Percentiles rank a stretch among this genome's conserved stretches.
Evolutionary conservation across 192 early-diverging fungal genomes (phyloP).

Genomic region (Obelidium mucronatum): DNA sequence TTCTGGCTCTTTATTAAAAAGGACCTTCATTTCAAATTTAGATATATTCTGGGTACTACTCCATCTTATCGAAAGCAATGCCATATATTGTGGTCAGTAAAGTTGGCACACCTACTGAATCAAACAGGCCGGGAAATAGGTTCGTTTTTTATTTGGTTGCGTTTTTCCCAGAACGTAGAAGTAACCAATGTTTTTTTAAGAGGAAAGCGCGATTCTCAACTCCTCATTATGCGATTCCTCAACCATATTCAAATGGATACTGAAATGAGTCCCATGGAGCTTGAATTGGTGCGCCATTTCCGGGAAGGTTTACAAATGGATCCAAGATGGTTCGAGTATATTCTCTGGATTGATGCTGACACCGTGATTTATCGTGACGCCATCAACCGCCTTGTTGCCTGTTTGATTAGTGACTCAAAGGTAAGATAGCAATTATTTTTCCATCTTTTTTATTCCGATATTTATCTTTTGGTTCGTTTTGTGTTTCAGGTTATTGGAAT

Average conservation of each 20-base stretch:
- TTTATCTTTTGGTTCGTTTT: neutral
- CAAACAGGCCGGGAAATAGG: conserved; percentile 59
- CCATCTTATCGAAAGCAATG: conserved; percentile 73
- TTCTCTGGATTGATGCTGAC: conserved; percentile 49
- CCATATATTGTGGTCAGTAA: conserved; percentile 91
- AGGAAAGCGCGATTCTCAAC: conserved; percentile 82
- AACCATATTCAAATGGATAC: conserved; percentile 71
- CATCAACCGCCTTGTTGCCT: conserved; percentile 46
- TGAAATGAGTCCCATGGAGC: conserved; percentile 76
- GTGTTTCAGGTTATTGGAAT: conserved; percentile 90
- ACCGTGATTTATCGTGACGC: conserved; percentile 34
- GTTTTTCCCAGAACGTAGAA: conserved; percentile 43
- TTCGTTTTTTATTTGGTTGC: neutral
- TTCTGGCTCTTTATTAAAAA: neutral
- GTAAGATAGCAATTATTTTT: conserved; percentile 41
- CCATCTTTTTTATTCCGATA: neutral
- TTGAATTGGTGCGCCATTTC: conserved; percentile 87
- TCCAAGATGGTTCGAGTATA: conserved; percentile 73
- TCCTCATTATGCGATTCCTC: conserved; percentile 79
- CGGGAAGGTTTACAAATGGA: conserved; percentile 83
- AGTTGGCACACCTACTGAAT: conserved; percentile 83
- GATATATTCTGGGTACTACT: conserved; percentile 89
- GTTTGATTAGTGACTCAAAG: conserved; percentile 77
- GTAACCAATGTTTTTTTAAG: too few species aligned
- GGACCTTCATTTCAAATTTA: conserved; percentile 59